A percentile compares a stretch with the other conserved stretches of the same genome.
phyloP scores from a whole-genome alignment of 352 stramenopile genomes.

The Globisporangium ultimum region DNA sequence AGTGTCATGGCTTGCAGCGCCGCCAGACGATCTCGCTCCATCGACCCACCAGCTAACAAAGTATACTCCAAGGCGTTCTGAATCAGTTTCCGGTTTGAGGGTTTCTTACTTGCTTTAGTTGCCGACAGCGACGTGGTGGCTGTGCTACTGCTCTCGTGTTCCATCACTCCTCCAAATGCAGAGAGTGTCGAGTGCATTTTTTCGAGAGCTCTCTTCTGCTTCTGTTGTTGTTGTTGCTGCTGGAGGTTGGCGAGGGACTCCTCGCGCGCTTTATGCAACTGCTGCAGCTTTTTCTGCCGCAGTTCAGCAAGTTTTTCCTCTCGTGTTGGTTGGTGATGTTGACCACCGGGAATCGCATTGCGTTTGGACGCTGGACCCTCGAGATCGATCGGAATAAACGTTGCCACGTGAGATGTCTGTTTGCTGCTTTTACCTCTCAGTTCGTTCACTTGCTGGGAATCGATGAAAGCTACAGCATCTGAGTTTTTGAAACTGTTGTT shows the following conservation, averaged over 20 bases:
- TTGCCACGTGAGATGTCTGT: constrained; percentile 10
- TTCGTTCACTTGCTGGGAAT: no score
- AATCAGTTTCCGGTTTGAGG: constrained; percentile 68
- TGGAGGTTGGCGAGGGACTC: constrained; percentile 11
- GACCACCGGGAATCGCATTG: neutral
- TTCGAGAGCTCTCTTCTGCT: constrained; percentile 13
- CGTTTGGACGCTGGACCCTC: neutral
- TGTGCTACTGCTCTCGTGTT: no score
- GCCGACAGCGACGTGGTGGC: no score
- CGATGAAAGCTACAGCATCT: no score
- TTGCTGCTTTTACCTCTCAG: neutral
- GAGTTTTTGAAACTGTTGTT: no score
- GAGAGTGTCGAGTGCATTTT: neutral
- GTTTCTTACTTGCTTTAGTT: constrained; percentile 17
- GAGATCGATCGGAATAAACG: constrained; percentile 19
- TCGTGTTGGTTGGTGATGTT: constrained; percentile 1
- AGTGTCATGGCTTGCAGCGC: constrained; percentile 39
- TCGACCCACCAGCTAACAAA: constrained; percentile 55
- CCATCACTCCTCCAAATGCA: neutral
- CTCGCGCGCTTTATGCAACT: constrained; percentile 50
- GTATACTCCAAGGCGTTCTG: constrained; percentile 84
- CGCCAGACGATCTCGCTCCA: constrained; percentile 47
- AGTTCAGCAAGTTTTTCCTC: constrained; percentile 36
- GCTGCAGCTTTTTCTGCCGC: constrained; percentile 57
- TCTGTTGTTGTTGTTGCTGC: constrained; percentile 28